Percentiles rank a stretch among this genome's conserved stretches.
phyloP scores from a whole-genome alignment of 257 asterid species.

The Solanum dulcamara region DNA sequence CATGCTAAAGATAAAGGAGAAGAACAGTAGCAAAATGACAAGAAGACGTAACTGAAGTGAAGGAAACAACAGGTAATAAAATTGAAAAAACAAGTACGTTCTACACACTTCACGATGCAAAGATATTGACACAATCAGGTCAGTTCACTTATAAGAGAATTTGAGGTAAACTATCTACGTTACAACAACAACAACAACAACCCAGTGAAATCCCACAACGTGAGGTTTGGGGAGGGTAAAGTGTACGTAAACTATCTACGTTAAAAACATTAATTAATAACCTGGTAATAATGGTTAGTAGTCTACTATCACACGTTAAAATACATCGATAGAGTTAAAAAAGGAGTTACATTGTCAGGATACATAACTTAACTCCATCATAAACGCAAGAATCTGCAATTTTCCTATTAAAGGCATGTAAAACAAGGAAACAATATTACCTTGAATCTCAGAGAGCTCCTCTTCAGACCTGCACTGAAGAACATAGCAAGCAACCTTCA shows the following conservation, averaged over 20 bases:
- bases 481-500: conserved; percentile 28
- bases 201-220: no score
- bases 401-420: background rate
- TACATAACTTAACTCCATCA: background rate
- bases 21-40: no score
- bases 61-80: no score
- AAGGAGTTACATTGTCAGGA: background rate
- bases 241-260: background rate
- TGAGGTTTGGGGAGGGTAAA: no score
- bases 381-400: background rate
- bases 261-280: background rate
- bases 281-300: background rate
- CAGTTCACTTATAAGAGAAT: background rate
- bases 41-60: no score
- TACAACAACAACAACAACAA: no score
- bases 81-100: background rate
- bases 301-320: background rate
- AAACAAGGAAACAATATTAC: conserved; percentile 17
- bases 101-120: background rate
- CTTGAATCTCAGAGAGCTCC: conserved; percentile 96
- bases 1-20: no score
- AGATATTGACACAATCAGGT: background rate
- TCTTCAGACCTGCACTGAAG: conserved; percentile 99
- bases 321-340: background rate
- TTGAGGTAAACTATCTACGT: no score